Evolutionary conservation across 108 stramenopile species (phyloP).

Genomic region (Nitzschia palea): DNA sequence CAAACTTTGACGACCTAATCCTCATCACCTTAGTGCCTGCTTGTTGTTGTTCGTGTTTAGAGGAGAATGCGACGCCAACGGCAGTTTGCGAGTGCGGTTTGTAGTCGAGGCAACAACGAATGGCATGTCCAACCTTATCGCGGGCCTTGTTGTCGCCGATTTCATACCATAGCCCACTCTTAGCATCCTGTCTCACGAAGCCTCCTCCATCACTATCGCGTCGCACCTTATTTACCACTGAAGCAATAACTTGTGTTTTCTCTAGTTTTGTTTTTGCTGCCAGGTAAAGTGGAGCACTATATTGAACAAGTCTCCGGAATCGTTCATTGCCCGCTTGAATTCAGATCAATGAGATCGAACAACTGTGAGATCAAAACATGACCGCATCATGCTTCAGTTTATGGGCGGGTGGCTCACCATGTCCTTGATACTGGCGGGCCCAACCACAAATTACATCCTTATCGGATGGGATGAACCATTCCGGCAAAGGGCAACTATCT

Average conservation of each 20-base stretch:
- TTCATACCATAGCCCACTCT: slow-evolving; percentile 37
- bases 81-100: too few species aligned
- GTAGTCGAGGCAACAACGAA: slow-evolving; percentile 19
- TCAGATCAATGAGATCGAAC: neutral
- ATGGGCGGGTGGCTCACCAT: slow-evolving; percentile 21
- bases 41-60: too few species aligned
- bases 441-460: slow-evolving; percentile 30
- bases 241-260: slow-evolving; percentile 26
- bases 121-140: slow-evolving; percentile 36
- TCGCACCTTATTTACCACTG: slow-evolving; percentile 25
- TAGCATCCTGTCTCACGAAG: slow-evolving; percentile 33
- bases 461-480: slow-evolving; percentile 25
- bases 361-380: neutral
- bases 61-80: too few species aligned
- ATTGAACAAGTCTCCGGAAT: slow-evolving; percentile 31
- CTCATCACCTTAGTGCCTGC: too few species aligned
- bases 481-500: slow-evolving; percentile 8
- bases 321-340: slow-evolving; percentile 23
- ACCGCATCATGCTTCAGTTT: slow-evolving; percentile 17
- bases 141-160: slow-evolving; percentile 39
- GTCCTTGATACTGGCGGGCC: slow-evolving; percentile 26
- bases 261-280: slow-evolving; percentile 29
- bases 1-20: too few species aligned
- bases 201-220: slow-evolving; percentile 29
- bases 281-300: slow-evolving; percentile 11